Percentiles rank a stretch among this genome's conserved stretches.
Evolutionary conservation across 2,329 filamentous ascomycete species (phyloP).

Genomic region (Talaromyces rugulosus): DNA sequence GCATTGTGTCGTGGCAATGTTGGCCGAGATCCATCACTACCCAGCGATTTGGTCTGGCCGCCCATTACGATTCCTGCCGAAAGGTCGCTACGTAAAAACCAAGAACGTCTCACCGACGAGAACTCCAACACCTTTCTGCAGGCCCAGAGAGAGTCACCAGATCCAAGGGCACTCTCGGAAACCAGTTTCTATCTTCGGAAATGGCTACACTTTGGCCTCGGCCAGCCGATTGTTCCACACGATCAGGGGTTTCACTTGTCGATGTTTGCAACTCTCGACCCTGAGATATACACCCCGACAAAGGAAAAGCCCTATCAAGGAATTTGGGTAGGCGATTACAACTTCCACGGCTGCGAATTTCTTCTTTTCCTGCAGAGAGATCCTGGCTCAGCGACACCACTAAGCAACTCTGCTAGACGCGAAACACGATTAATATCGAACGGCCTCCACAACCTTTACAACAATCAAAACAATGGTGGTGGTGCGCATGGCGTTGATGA

Average conservation of each 20-base stretch:
- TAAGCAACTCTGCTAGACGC: constrained; percentile 4
- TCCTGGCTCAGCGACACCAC: constrained; percentile 6
- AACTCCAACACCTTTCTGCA: constrained; percentile 1
- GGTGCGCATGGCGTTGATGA: constrained; percentile 6
- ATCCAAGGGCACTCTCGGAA: constrained; percentile 60
- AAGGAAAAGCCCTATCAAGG: constrained; percentile 76
- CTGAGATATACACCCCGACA: constrained; percentile 74
- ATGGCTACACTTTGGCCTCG: constrained; percentile 65
- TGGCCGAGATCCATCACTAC: constrained; percentile 24
- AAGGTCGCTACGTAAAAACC: constrained; percentile 39
- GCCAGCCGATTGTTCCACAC: constrained; percentile 36
- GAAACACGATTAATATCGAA: neutral
- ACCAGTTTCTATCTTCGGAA: constrained; percentile 68
- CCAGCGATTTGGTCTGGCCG: constrained; percentile 65
- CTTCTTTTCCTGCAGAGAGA: constrained; percentile 74
- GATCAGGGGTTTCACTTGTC: constrained; percentile 46
- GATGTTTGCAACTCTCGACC: constrained; percentile 70
- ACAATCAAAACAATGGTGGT: neutral
- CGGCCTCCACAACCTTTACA: neutral
- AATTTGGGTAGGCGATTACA: constrained; percentile 90
- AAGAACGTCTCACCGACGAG: constrained; percentile 27
- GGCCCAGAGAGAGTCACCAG: constrained; percentile 14
- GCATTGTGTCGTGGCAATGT: constrained; percentile 50
- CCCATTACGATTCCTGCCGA: constrained; percentile 64
- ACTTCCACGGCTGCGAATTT: constrained; percentile 83